phyloP scores from a whole-genome alignment of 305 asterid genomes.

The Solanum hybrid region DNA sequence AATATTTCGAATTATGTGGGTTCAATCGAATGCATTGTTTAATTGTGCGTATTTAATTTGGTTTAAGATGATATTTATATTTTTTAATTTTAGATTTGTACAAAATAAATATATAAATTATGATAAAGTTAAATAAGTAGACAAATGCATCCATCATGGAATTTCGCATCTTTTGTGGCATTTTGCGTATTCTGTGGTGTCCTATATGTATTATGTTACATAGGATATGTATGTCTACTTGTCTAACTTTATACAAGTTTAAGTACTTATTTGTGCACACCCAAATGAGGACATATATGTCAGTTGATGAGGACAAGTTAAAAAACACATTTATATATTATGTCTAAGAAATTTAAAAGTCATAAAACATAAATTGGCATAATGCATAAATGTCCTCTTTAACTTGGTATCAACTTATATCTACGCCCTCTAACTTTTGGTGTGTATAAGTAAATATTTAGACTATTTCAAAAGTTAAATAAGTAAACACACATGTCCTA shows the following conservation, averaged over 20 bases:
- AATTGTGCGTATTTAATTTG: background rate
- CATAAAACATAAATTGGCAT: background rate
- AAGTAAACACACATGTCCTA: background rate
- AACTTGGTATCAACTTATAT: no score
- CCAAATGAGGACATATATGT: background rate
- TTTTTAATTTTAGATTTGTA: background rate
- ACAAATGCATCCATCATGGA: background rate
- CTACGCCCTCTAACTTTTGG: background rate
- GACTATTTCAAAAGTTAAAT: background rate
- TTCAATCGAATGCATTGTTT: background rate
- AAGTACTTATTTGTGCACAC: background rate
- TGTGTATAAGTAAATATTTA: no score
- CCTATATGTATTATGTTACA: no score
- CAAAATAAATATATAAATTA: background rate
- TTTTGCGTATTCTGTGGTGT: background rate
- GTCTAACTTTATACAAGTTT: background rate
- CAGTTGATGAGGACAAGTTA: background rate
- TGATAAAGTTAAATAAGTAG: background rate
- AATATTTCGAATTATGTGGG: background rate
- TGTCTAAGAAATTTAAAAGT: background rate
- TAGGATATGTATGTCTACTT: background rate
- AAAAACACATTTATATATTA: background rate
- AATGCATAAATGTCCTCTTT: background rate
- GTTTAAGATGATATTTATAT: background rate
- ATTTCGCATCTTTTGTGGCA: background rate